Evolutionary conservation across 2,329 filamentous ascomycete genomes (phyloP).

Genomic region (Fonsecaea monophora): DNA sequence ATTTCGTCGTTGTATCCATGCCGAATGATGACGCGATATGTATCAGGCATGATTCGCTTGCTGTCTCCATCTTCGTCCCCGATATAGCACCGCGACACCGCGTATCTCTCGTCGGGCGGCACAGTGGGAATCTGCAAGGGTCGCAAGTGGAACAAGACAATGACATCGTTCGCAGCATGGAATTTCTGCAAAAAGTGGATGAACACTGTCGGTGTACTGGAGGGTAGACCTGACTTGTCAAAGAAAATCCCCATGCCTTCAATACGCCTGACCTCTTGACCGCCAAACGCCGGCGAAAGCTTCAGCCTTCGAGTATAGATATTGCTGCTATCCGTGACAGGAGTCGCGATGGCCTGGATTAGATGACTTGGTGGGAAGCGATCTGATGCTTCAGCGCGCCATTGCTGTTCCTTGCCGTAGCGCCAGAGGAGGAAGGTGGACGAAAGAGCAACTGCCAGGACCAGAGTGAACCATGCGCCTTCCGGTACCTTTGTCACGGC

Average conservation of each 20-base stretch:
- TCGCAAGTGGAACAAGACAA: constrained; percentile 77
- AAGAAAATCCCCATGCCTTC: constrained; percentile 75
- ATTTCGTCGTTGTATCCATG: constrained; percentile 77
- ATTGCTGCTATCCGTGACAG: constrained; percentile 45
- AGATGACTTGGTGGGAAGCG: constrained; percentile 58
- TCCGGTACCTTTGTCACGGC: constrained; percentile 75
- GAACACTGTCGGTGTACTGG: constrained; percentile 69
- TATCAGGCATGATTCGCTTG: constrained; percentile 60
- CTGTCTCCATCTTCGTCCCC: constrained; percentile 11
- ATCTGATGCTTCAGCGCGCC: constrained; percentile 71
- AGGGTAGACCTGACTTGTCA: constrained; percentile 69
- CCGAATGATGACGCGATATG: constrained; percentile 72
- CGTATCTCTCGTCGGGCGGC: constrained; percentile 57
- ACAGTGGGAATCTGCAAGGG: constrained; percentile 66
- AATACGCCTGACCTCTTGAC: constrained; percentile 54
- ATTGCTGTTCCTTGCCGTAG: constrained; percentile 81
- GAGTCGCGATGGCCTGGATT: constrained; percentile 37
- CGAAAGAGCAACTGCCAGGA: constrained; percentile 67
- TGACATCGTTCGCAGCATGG: constrained; percentile 68
- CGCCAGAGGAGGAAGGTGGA: constrained; percentile 75
- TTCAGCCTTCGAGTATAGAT: constrained; percentile 9
- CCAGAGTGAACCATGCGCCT: constrained; percentile 79
- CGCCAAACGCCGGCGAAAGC: constrained; percentile 45
- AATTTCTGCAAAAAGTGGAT: constrained; percentile 77
- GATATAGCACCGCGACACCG: constrained; percentile 44